Evolutionary conservation across 2,329 filamentous ascomycete genomes (phyloP), one percentile per base, ranked within the genome.

Genomic region (Rutstroemia sp.): DNA sequence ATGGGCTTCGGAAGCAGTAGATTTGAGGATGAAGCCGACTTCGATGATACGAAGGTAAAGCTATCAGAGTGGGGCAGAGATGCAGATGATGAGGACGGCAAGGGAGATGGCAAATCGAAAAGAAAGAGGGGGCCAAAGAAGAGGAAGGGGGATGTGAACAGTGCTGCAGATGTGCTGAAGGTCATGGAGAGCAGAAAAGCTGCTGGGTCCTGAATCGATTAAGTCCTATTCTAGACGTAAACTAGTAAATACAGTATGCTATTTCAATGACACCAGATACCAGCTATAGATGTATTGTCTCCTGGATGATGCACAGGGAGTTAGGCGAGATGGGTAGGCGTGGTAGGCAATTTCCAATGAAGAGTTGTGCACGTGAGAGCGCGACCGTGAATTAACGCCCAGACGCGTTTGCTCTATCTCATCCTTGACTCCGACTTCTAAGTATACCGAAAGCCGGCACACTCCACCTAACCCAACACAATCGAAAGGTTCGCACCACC

Each of bases 1-100:
- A 82, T 97, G 77, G 92, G 92, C 59, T 97, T 99, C 67, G 94
- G 94, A 37, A 89, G 85, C 19, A 94, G 87, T 67, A 81, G 92
- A 27, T 86, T 90, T 66, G 91, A 89, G 54, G 94, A 96, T 66
- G 91, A 92, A 50, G 92, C 92, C 58, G 92, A 95, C 61, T 81
- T 87, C 61, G 88, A 91, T 42, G 75, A 73, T 69, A 77, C 75
- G 45, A 83, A 80, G 63, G 74, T 90, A 61, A 89, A 88, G 73
- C 71, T 92, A 54, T 83, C 82, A 41, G 74, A 82, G 65, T 89
- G 88, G 77, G 80, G 76, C 21, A 79, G 75, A 12, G 78, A 75
- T 4, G 79, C 73, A 2, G 79, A 78, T n/a, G 72, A 68, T 51
- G 73, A 71, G 30, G 72, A 73, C 30, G 67, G 65, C 4, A 71